These are phyloP conservation scores for Entomortierella lignicola DNA, from an alignment of 192 early-diverging fungal genomes.

Conservation along the genomic window DNA sequence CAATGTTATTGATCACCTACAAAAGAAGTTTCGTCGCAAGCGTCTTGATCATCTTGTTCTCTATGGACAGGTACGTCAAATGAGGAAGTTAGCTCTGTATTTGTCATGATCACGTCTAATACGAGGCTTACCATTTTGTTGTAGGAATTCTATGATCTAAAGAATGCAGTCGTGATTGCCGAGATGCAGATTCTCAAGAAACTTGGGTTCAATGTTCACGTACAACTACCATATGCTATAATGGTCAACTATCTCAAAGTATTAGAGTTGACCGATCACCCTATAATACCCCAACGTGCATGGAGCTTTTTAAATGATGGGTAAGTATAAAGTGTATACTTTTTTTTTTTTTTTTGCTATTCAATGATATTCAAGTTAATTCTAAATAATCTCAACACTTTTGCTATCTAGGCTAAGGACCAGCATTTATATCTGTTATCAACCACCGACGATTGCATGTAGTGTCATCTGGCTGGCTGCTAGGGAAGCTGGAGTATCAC, in stretches of 20 bases:
- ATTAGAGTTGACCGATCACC: slow-evolving; percentile 80
- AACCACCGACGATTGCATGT: slow-evolving; percentile 86
- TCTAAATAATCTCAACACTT: too few relatives aligned
- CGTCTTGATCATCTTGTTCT: slow-evolving; percentile 65
- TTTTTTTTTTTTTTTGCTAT: too few relatives aligned
- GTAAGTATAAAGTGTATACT: slow-evolving; percentile 32
- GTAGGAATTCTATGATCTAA: slow-evolving; percentile 79
- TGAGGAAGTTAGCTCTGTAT: background rate
- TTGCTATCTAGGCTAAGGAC: slow-evolving; percentile 85
- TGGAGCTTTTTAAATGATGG: slow-evolving; percentile 97
- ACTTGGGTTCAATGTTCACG: slow-evolving; percentile 96
- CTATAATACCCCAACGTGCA: slow-evolving; percentile 81
- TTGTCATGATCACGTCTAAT: background rate
- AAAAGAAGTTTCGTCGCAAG: slow-evolving; percentile 65
- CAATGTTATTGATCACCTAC: slow-evolving; percentile 80
- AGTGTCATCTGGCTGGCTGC: slow-evolving; percentile 89
- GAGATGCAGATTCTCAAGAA: slow-evolving; percentile 91
- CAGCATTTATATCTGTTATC: slow-evolving; percentile 77
- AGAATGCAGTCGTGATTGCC: slow-evolving; percentile 80
- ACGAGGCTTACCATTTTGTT: too few relatives aligned
- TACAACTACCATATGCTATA: slow-evolving; percentile 94
- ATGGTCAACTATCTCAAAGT: slow-evolving; percentile 94
- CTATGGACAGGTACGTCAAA: slow-evolving; percentile 61
- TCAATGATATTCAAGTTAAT: too few relatives aligned
- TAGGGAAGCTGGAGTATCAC: slow-evolving; percentile 65